Conservation (phyloP, 163 green algal species). For the Botryococcus braunii region DNA sequence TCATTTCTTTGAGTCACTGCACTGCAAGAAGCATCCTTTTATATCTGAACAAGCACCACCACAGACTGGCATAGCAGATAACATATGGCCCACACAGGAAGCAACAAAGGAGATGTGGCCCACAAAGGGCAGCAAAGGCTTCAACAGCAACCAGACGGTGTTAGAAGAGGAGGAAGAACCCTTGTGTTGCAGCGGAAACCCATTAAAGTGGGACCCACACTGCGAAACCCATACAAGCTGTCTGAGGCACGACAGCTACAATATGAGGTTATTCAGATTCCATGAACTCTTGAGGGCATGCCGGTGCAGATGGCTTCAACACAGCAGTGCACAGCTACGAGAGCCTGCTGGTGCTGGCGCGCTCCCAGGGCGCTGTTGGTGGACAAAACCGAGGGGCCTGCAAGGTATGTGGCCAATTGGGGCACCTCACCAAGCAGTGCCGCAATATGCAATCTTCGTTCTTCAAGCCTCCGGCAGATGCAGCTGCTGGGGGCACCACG, state of each 20-base stretch:
- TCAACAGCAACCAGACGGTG: too few relatives aligned
- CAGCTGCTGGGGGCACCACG: background rate
- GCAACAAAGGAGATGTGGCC: too few relatives aligned
- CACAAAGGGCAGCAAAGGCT: too few relatives aligned
- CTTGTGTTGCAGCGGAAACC: background rate
- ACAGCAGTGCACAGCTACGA: conserved; percentile 51
- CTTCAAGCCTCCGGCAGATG: conserved; percentile 8
- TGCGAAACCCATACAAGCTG: background rate
- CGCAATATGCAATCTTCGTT: conserved; percentile 47
- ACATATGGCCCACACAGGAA: too few relatives aligned
- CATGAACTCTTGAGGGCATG: background rate
- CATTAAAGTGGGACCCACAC: background rate
- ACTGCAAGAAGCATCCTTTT: too few relatives aligned
- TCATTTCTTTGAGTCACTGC: too few relatives aligned
- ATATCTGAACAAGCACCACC: too few relatives aligned
- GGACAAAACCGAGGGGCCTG: conserved; percentile 53
- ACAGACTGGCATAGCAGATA: too few relatives aligned
- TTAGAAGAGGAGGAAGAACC: background rate
- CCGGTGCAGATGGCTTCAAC: conserved; percentile 50
- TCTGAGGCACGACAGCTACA: background rate
- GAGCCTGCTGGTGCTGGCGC: conserved; percentile 48
- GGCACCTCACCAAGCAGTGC: conserved; percentile 79
- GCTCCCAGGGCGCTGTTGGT: conserved; percentile 35
- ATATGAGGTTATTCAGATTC: background rate
- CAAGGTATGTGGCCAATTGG: conserved; percentile 61